phyloP scores from a whole-genome alignment of 805 yeast genomes.

The Lachancea nothofagi region DNA sequence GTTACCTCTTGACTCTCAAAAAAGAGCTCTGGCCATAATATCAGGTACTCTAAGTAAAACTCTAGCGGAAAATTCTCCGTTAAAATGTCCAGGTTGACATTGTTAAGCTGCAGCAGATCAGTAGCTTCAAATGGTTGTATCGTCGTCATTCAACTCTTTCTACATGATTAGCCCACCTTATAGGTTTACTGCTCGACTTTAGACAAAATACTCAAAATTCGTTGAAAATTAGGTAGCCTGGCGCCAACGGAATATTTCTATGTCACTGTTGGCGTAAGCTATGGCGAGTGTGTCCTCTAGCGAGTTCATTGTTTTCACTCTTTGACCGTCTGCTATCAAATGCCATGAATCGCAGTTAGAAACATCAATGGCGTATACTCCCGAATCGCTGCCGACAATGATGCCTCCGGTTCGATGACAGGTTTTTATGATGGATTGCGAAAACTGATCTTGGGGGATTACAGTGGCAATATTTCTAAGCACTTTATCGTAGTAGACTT shows the following conservation, averaged over 20 bases:
- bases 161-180: not conserved
- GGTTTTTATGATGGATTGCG: conserved; percentile 26
- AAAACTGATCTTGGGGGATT: conserved; percentile 26
- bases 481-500: conserved; percentile 23
- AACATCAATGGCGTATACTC: conserved; percentile 27
- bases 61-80: conserved; percentile 87
- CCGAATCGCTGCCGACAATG: conserved; percentile 25
- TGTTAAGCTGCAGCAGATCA: conserved; percentile 66
- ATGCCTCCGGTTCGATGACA: conserved; percentile 19
- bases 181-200: not conserved
- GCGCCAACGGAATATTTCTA: conserved; percentile 10
- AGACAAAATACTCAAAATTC: not conserved
- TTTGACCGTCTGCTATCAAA: conserved; percentile 22
- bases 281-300: conserved; percentile 10
- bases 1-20: conserved; percentile 61
- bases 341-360: conserved; percentile 27
- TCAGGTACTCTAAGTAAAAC: conserved; percentile 78
- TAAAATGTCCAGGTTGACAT: conserved; percentile 78
- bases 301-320: conserved; percentile 26
- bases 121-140: conserved; percentile 82
- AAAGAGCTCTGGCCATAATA: conserved; percentile 83
- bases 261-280: conserved; percentile 17
- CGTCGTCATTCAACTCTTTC: conserved; percentile 64
- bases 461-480: conserved; percentile 27
- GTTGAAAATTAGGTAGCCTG: conserved; percentile 4